Evolutionary conservation across 164 flowering plant species (phyloP).

Genomic region (Aristolochia fimbriata): DNA sequence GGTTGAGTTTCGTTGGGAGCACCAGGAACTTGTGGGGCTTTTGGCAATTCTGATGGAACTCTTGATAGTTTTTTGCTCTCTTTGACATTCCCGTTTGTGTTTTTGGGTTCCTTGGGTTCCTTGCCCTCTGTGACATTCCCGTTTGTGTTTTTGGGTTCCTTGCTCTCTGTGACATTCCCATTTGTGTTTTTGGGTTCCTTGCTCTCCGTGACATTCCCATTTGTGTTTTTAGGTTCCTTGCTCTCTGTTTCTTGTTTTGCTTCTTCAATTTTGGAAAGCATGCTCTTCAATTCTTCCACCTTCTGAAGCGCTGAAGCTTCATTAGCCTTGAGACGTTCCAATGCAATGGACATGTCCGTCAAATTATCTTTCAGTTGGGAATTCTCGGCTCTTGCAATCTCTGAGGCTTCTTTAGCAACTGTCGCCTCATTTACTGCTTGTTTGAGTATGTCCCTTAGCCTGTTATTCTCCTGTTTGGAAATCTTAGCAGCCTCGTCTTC

Average conservation of each 20-base stretch:
- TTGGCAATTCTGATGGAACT: neutral
- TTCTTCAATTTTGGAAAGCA: constrained; percentile 15
- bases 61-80: constrained; percentile 11
- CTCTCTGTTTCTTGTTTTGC: constrained; percentile 5
- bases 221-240: constrained; percentile 15
- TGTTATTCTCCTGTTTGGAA: constrained; percentile 52
- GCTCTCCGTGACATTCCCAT: constrained; percentile 11
- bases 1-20: too few species aligned
- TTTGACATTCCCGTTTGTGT: too few species aligned
- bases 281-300: constrained; percentile 37
- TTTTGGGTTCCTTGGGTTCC: too few species aligned
- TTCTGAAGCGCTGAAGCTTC: constrained; percentile 47
- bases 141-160: too few species aligned
- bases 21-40: too few species aligned
- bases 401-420: constrained; percentile 74
- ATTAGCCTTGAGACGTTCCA: constrained; percentile 38
- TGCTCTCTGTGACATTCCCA: too few species aligned
- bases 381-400: constrained; percentile 61
- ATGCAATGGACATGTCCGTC: constrained; percentile 43
- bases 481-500: constrained; percentile 28
- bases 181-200: constrained; percentile 17
- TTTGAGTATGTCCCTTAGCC: constrained; percentile 65
- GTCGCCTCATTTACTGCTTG: constrained; percentile 81
- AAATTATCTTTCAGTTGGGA: constrained; percentile 55
- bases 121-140: too few species aligned